Evolutionary conservation across 2,329 filamentous ascomycete genomes (phyloP).

Genomic region (Dendryphion nanum): DNA sequence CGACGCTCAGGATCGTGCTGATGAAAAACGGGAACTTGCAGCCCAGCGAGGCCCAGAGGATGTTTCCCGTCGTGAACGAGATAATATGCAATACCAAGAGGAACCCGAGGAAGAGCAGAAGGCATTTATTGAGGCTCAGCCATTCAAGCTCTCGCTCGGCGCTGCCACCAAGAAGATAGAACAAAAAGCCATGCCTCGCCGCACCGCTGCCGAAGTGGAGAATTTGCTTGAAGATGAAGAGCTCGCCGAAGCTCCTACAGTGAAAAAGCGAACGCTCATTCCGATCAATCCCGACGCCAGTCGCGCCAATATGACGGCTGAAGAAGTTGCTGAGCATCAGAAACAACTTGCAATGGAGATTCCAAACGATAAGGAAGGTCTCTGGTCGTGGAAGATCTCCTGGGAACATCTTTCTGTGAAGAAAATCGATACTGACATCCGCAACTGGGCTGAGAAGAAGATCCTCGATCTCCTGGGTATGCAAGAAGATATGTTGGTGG

Average conservation of each 20-base stretch:
- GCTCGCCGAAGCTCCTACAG: conserved; percentile 58
- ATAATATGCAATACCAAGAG: conserved; percentile 77
- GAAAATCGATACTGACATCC: conserved; percentile 79
- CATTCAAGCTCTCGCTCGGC: conserved; percentile 88
- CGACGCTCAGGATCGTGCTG: conserved; percentile 79
- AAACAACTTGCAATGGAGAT: conserved; percentile 85
- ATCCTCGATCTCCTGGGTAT: conserved; percentile 95
- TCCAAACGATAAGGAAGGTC: conserved; percentile 76
- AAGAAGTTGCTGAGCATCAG: conserved; percentile 81
- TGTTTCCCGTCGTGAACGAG: conserved; percentile 73
- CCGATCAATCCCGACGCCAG: conserved; percentile 47
- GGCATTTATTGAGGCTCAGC: conserved; percentile 56
- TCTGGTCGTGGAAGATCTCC: conserved; percentile 91
- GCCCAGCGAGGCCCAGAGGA: conserved; percentile 66
- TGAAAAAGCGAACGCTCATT: conserved; percentile 68
- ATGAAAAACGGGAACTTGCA: conserved; percentile 73
- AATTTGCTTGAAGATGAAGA: conserved; percentile 94
- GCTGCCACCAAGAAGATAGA: conserved; percentile 74
- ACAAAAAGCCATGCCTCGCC: conserved; percentile 57
- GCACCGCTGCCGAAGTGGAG: conserved; percentile 91
- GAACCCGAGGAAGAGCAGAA: conserved; percentile 73
- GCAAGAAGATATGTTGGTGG: conserved; percentile 92
- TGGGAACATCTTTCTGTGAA: conserved; percentile 88
- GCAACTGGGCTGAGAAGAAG: conserved; percentile 97
- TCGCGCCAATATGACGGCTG: conserved; percentile 65